Percentiles rank a stretch among this genome's conserved stretches.
These are phyloP conservation scores for Acanthamoeba culbertsoni DNA, from an alignment of 208 protist species.

Conservation along the genomic window DNA sequence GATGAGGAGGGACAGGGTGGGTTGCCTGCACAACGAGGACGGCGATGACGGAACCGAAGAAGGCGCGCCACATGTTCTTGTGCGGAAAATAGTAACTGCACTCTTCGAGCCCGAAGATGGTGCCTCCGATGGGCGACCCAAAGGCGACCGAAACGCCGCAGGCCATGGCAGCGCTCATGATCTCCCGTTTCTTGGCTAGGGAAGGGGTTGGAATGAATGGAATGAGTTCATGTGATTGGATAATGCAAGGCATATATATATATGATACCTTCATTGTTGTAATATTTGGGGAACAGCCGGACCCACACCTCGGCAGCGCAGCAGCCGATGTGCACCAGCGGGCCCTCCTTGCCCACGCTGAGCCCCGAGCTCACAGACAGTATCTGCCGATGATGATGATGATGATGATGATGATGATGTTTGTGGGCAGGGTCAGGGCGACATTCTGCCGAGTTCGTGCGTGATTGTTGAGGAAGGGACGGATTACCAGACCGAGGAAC, in stretches of 20 bases:
- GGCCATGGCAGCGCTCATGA: constrained; percentile 67
- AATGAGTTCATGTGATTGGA: background rate
- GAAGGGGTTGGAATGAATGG: too few relatives aligned
- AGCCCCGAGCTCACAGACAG: constrained; percentile 65
- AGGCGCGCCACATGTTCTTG: constrained; percentile 50
- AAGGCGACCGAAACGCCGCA: constrained; percentile 76
- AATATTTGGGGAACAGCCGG: constrained; percentile 68
- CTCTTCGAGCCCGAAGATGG: constrained; percentile 73
- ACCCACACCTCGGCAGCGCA: constrained; percentile 55
- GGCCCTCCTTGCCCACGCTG: constrained; percentile 74
- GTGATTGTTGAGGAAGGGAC: background rate
- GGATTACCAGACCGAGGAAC: constrained; percentile 54
- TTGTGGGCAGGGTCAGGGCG: too few relatives aligned
- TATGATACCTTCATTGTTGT: constrained; percentile 63
- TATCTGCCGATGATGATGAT: background rate
- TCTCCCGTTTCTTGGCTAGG: constrained; percentile 69
- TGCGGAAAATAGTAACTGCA: constrained; percentile 74
- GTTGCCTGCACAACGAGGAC: constrained; percentile 3
- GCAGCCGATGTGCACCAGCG: constrained; percentile 68
- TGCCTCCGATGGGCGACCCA: constrained; percentile 74
- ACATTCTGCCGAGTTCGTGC: background rate
- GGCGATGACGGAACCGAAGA: background rate
- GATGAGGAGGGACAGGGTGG: background rate
- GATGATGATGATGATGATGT: too few relatives aligned
- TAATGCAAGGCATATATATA: background rate